Base-by-base conservation (phyloP, 108 stramenopile species). In the Mediolabrus comicus region DNA sequence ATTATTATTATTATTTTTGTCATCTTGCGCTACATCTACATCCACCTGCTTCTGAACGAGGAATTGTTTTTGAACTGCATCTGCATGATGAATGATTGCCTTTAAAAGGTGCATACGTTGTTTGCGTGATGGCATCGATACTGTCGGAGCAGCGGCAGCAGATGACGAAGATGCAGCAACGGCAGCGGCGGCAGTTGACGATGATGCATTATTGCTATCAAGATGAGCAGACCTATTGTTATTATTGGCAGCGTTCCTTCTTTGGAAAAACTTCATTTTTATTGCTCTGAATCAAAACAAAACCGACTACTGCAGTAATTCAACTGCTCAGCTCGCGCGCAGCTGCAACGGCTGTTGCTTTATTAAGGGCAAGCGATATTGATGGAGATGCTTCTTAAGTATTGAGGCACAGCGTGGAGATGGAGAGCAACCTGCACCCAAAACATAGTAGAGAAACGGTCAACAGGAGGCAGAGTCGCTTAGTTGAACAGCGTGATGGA, bases 51-150 rank as follows among this genome's bases (percentile, higher is more conserved):
- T 64, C 0, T 39, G 43, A 7, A 53, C 53, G 22, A 65, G 24
- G 57, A 61, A 79, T 59, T 72, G 59, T 27, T 71, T 71, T 63
- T 79, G 78, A n/a, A 79, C 71, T 0, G 59, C 59, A 35, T 79
- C 78, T 17, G 78, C 71, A 49, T 79, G 65, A 36, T 79, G 71
- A 38, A 72, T 79, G 14, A 79, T 71, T 60, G 61, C 41, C 51
- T 72, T 71, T 29, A 79, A 53, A 30, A 79, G 71, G 11, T 51
- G 65, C 78, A 79, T 79, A 13, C 78, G 71, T 34, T 79, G 71
- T 25, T 65, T 64, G 19, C 78, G 63, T 14, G 71, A 67, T 17
- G 78, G 70, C 4, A 79, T 24, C 8, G 69, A 59, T 8, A 49
- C 46, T 4, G 55, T 17, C 11, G 60, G 17, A 13, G 31, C 53